Base-by-base conservation (phyloP, 2,329 filamentous ascomycete genomes). In the Cladophialophora chaetospira region DNA sequence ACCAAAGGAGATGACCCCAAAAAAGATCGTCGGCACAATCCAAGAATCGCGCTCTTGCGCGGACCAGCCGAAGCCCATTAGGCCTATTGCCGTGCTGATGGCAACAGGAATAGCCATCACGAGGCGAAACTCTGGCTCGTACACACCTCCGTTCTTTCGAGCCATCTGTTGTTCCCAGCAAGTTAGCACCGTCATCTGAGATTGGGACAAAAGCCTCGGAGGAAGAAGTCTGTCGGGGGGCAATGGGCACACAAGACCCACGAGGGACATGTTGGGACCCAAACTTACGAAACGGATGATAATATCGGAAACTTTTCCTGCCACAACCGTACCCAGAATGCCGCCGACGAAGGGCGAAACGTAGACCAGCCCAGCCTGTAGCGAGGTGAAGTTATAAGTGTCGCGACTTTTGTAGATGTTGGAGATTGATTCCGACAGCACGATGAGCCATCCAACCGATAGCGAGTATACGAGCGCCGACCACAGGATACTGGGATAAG, bases 11-110 rank as follows among this genome's bases (percentile, higher is more conserved):
- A 96, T 86, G 45, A 97, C 72, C 5, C 93, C 93, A 64, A 97
- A 97, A 75, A 97, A 97, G 3, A 96, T 71, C 0, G 93, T 97
- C 0, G 94, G 94, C 0, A 96, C 89, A 50, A 96, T 95, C 89
- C 89, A 97, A 19, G 81, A 78, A 67, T 97, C 85, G 21, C 79
- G 79, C 55, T 86, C 81, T 61, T 90, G 72, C 0, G 88, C 90
- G 8, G 88, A 91, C 94, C 93, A 97, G n/a, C 93, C 93, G 68
- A 94, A 97, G 2, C 91, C 93, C 86, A 97, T 96, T 13, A 97
- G 81, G 0, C 94, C 94, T 28, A 93, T 84, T 1, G 86, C 84
- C 0, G 92, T 97, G 3, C 85, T 85, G 52, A 97, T 67, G 0
- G 87, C 78, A 28, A 97, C 86, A 0, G 92, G 93, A 2, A 87